Conservation (phyloP, 2,329 filamentous ascomycete genomes). For the Chaetomiaceae sp. region DNA sequence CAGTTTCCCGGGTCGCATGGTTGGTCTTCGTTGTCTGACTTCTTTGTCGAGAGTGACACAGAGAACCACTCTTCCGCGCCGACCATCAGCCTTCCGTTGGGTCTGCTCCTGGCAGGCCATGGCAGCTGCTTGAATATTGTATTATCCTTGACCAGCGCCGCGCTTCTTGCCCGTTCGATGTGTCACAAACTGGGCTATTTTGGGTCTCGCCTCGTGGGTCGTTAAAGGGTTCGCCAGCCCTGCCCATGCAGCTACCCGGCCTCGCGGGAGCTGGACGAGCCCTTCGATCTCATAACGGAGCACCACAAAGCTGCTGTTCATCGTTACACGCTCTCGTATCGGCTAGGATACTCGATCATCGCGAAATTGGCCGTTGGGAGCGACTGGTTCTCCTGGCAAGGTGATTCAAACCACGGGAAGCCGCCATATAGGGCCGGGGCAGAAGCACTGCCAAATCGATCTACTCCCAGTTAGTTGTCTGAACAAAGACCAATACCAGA, state of each 20-base stretch:
- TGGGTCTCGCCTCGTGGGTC: neutral
- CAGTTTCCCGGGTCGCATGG: slow-evolving; percentile 3
- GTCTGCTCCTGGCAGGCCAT: no score
- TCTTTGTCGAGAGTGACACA: no score
- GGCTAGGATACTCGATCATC: neutral
- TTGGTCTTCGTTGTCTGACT: slow-evolving; percentile 3
- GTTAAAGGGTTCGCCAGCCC: slow-evolving; percentile 11
- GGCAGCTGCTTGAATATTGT: slow-evolving; percentile 4
- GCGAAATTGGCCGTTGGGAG: neutral
- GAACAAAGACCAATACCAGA: neutral
- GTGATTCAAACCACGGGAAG: no score
- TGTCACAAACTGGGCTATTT: slow-evolving; percentile 3
- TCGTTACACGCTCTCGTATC: slow-evolving; percentile 26
- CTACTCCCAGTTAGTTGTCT: neutral
- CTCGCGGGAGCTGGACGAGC: slow-evolving; percentile 9
- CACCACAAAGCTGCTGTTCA: slow-evolving; percentile 15
- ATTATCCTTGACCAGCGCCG: neutral
- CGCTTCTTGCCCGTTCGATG: neutral
- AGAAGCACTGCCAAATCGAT: neutral
- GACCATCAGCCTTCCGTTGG: no score
- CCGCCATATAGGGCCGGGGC: neutral
- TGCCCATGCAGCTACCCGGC: slow-evolving; percentile 21
- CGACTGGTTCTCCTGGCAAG: neutral
- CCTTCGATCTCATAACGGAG: slow-evolving; percentile 1
- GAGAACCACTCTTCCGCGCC: no score